phyloP scores from a whole-genome alignment of 2,329 filamentous ascomycete genomes.

The Scolecobasidium constrictum region DNA sequence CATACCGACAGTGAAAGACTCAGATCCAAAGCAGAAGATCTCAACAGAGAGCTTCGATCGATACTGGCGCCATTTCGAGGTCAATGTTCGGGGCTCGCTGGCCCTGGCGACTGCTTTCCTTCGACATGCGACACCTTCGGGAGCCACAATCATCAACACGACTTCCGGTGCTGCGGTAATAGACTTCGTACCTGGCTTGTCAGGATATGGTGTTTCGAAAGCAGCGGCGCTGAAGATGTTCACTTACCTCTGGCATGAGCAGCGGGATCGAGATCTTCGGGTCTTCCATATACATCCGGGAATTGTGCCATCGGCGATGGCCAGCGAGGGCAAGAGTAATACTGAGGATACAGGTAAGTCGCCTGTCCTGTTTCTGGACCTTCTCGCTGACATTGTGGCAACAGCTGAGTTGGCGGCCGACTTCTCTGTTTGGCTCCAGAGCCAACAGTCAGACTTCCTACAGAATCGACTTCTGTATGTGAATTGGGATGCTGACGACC shows the following conservation, averaged over 20 bases:
- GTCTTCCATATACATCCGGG: neutral
- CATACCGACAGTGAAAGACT: neutral
- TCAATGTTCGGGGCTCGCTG: neutral
- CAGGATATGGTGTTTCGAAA: neutral
- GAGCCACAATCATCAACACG: neutral
- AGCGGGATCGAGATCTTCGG: neutral
- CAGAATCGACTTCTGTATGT: slow-evolving; percentile 1
- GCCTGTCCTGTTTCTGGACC: too few species aligned
- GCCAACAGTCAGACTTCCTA: neutral
- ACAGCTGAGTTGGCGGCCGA: neutral
- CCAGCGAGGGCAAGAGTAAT: neutral
- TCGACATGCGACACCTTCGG: neutral
- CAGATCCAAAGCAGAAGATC: neutral
- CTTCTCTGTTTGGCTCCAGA: neutral
- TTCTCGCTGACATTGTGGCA: too few species aligned
- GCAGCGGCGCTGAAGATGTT: neutral
- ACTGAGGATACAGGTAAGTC: neutral
- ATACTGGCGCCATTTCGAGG: neutral
- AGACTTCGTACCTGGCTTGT: neutral
- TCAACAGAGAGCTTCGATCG: neutral
- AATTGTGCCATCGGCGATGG: neutral
- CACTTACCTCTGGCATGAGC: neutral
- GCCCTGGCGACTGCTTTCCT: neutral
- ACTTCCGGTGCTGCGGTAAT: neutral
- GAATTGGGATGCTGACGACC: neutral